A percentile compares a stretch with the other conserved stretches of the same genome.
These are phyloP conservation scores for Phytophthora cryptogea DNA, from an alignment of 352 stramenopile genomes.

Conservation along the genomic window DNA sequence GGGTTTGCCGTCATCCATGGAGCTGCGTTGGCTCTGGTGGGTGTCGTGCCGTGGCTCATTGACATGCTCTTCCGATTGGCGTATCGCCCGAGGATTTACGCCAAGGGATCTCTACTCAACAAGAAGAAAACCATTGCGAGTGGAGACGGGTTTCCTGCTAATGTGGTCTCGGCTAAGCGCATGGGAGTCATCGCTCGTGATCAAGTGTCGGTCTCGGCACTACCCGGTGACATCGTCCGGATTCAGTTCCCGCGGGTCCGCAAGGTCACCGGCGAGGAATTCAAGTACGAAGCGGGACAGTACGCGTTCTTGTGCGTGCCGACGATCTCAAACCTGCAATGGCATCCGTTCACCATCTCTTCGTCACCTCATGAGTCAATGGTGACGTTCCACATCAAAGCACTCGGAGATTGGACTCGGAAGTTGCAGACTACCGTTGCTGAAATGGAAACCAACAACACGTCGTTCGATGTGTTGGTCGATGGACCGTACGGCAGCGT, in stretches of 20 bases:
- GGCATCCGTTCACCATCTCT: conserved; percentile 87
- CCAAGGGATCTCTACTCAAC: conserved; percentile 10
- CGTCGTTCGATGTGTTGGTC: conserved; percentile 33
- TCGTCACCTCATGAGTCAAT: conserved; percentile 59
- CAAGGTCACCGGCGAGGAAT: conserved; percentile 28
- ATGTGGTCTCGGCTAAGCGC: conserved; percentile 9
- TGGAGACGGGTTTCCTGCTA: neutral
- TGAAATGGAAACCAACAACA: neutral
- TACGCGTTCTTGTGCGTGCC: conserved; percentile 51
- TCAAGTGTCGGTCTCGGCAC: neutral
- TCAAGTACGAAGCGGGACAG: conserved; percentile 34
- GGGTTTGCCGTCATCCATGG: conserved; percentile 42
- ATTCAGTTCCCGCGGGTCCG: conserved; percentile 22
- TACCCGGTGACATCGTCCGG: conserved; percentile 8
- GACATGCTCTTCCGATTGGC: conserved; percentile 40
- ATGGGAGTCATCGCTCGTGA: conserved; percentile 16
- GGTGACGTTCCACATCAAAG: conserved; percentile 60
- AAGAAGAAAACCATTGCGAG: neutral
- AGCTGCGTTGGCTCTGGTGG: conserved; percentile 27
- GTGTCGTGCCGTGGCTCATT: conserved; percentile 29
- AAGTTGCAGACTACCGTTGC: conserved; percentile 28
- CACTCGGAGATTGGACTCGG: conserved; percentile 57
- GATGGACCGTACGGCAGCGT: conserved; percentile 48
- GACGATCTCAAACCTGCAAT: conserved; percentile 54
- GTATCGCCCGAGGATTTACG: conserved; percentile 17